Conservation (phyloP, 441 rosid genomes). For the Metrosideros polymorpha region DNA sequence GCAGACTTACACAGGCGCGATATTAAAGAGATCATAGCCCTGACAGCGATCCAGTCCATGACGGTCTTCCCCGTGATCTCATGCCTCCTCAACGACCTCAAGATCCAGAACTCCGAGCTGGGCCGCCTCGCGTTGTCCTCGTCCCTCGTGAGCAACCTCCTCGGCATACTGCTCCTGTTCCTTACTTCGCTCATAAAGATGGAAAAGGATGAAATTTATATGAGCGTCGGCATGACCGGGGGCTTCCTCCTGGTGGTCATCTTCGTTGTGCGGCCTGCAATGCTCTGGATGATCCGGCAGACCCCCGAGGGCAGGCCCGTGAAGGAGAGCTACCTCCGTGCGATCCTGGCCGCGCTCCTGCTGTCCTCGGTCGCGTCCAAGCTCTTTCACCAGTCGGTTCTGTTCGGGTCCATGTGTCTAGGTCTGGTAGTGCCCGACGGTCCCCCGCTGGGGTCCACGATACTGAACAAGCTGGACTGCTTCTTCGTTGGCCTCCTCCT, state of each 20-base stretch:
- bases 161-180: not conserved
- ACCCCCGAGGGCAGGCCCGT: conserved; percentile 24
- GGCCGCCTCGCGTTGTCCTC: conserved; percentile 27
- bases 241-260: not conserved
- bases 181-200: not conserved
- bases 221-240: not conserved
- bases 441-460: conserved; percentile 22
- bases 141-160: conserved; percentile 15
- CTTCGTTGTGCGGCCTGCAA: not conserved
- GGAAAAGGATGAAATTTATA: not conserved
- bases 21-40: not conserved
- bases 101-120: conserved; percentile 20
- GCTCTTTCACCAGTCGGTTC: not conserved
- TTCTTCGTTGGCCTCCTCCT: conserved; percentile 13
- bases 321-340: conserved; percentile 1
- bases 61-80: conserved; percentile 21
- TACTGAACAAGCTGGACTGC: conserved; percentile 18
- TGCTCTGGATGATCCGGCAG: conserved; percentile 12
- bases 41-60: not conserved
- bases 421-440: conserved; percentile 31
- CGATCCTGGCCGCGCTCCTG: not conserved
- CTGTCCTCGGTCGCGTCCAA: conserved; percentile 1
- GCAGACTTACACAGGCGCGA: not conserved
- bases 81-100: conserved; percentile 16
- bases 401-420: conserved; percentile 11